phyloP scores from a whole-genome alignment of 305 asterid genomes.

The Fraxinus sp. region DNA sequence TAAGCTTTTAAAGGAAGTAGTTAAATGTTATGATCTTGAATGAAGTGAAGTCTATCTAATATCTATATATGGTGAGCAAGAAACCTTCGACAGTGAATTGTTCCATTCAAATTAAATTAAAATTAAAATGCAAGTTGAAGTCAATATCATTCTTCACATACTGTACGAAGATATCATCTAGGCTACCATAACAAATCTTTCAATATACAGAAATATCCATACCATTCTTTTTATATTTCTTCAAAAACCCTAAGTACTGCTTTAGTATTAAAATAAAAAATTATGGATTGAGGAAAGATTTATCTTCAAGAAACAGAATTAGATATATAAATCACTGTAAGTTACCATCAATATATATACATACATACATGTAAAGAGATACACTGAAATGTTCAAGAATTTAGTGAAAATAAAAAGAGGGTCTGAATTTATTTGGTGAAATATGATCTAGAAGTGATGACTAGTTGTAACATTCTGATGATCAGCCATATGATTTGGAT shows the following conservation, averaged over 20 bases:
- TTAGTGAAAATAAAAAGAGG: conserved; percentile 5
- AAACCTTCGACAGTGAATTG: neutral
- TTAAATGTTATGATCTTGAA: neutral
- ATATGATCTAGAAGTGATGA: conserved; percentile 26
- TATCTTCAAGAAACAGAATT: neutral
- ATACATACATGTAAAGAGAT: neutral
- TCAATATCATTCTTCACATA: conserved; percentile 6
- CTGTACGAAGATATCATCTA: neutral
- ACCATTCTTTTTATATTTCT: neutral
- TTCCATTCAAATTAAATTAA: neutral
- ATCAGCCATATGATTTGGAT: conserved; percentile 13
- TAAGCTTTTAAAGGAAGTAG: neutral
- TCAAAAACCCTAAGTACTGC: conserved; percentile 28
- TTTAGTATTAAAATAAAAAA: neutral
- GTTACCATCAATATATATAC: neutral
- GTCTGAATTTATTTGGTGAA: conserved; percentile 16
- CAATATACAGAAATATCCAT: neutral
- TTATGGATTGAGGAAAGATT: conserved; percentile 3
- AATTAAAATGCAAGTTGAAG: neutral
- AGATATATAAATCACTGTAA: neutral
- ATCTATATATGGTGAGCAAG: neutral
- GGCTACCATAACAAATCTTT: neutral
- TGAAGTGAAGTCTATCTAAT: too few relatives aligned
- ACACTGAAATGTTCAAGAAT: neutral
- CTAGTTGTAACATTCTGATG: conserved; percentile 27